A percentile compares a stretch with the other conserved stretches of the same genome.
phyloP scores from a whole-genome alignment of 1,284 basidiomycete genomes.

The Apiotrichum brassicae region DNA sequence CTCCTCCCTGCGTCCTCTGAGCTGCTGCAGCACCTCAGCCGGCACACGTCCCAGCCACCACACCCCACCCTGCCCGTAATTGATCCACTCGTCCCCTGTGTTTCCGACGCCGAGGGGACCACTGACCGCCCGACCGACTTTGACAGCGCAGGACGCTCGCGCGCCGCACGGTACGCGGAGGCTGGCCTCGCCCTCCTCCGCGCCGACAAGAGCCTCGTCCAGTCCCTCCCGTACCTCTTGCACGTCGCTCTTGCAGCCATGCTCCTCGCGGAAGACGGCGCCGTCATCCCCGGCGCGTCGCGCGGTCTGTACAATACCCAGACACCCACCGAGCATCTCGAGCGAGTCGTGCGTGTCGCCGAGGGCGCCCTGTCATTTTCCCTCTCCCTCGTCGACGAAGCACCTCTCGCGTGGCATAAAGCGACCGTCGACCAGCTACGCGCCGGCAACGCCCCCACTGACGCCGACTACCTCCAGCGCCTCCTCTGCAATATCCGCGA shows the following conservation, averaged over 20 bases:
- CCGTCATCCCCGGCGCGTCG: conserved; percentile 51
- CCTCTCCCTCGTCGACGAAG: conserved; percentile 52
- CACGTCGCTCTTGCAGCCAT: conserved; percentile 35
- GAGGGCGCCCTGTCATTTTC: conserved; percentile 65
- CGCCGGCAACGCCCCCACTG: conserved; percentile 6
- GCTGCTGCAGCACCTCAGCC: conserved; percentile 14
- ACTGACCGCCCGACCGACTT: conserved; percentile 23
- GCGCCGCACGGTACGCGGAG: conserved; percentile 60
- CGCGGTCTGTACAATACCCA: conserved; percentile 53
- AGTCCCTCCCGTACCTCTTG: conserved; percentile 27
- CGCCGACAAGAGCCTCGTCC: conserved; percentile 59
- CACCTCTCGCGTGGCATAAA: conserved; percentile 51
- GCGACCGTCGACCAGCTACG: conserved; percentile 47
- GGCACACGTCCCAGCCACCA: conserved; percentile 47
- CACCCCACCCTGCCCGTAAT: conserved; percentile 59
- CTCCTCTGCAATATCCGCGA: conserved; percentile 18
- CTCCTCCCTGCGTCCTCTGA: conserved; percentile 24
- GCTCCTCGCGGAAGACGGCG: conserved; percentile 47
- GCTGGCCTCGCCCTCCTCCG: conserved; percentile 59
- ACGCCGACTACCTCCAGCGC: conserved; percentile 31
- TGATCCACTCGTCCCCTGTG: conserved; percentile 49
- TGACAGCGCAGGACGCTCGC: conserved; percentile 46
- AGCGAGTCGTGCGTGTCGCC: conserved; percentile 52
- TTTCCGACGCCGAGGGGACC: conserved; percentile 3
- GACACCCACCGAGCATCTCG: conserved; percentile 47